phyloP scores from a whole-genome alignment of 148 eudicot genomes.

The Cornus controversa region DNA sequence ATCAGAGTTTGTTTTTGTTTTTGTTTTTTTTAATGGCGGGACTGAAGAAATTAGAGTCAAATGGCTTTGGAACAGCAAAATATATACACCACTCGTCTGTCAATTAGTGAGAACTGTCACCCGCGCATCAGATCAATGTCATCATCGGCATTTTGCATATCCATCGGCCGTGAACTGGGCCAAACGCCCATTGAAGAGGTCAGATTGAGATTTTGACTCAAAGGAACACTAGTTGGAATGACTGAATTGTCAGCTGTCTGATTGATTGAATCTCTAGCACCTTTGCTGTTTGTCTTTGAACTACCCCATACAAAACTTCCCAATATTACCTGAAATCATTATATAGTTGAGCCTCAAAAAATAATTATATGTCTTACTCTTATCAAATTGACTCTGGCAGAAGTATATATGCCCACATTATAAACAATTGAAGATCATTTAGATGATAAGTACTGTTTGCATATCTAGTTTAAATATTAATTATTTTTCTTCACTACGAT shows the following conservation, averaged over 20 bases:
- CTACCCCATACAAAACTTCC: conserved; percentile 62
- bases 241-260: conserved; percentile 25
- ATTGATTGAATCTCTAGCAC: conserved; percentile 32
- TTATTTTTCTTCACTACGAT: not conserved
- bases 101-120: conserved; percentile 20
- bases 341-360: not conserved
- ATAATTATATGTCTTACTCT: not conserved
- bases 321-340: conserved; percentile 51
- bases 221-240: conserved; percentile 30
- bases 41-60: conserved; percentile 13
- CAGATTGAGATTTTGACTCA: conserved; percentile 41
- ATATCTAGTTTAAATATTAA: not conserved
- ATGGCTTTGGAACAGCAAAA: not conserved
- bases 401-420: not conserved
- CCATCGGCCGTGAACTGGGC: conserved; percentile 47
- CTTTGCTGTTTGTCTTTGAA: conserved; percentile 44
- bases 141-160: conserved; percentile 45
- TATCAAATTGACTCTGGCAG: not conserved
- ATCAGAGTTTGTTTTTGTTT: not conserved
- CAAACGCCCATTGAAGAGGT: conserved; percentile 47
- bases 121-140: conserved; percentile 71
- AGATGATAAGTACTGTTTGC: not conserved
- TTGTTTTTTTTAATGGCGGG: not conserved
- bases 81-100: conserved; percentile 16
- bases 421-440: not conserved